Conservation (phyloP, 2,329 filamentous ascomycete genomes). For the Pseudocercospora fuligena region DNA sequence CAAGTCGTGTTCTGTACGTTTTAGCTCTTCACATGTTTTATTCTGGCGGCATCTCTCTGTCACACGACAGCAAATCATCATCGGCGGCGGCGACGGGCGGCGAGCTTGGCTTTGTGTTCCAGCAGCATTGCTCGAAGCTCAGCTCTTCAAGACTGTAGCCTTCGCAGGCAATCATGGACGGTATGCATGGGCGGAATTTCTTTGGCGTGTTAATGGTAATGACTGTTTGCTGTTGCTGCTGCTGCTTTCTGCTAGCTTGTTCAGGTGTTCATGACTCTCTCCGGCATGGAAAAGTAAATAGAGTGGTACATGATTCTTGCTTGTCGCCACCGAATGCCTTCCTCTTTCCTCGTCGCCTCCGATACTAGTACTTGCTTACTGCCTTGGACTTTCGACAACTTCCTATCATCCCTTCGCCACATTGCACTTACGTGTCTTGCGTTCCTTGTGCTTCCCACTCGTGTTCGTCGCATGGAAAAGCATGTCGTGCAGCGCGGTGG, state of each 20-base stretch:
- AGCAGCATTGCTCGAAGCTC: conserved; percentile 22
- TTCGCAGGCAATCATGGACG: conserved; percentile 32
- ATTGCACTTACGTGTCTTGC: background rate
- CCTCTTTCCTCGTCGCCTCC: background rate
- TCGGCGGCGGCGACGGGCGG: conserved; percentile 19
- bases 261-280: conserved; percentile 26
- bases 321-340: conserved; percentile 17
- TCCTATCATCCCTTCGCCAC: background rate
- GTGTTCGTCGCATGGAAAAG: background rate
- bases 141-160: conserved; percentile 32
- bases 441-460: background rate
- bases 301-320: conserved; percentile 25
- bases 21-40: conserved; percentile 28
- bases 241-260: conserved; percentile 10
- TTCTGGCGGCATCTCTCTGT: conserved; percentile 23
- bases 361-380: background rate
- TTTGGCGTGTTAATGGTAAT: conserved; percentile 34
- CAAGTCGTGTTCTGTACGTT: conserved; percentile 25
- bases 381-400: background rate
- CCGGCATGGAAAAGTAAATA: conserved; percentile 31
- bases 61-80: conserved; percentile 6
- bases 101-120: conserved; percentile 21
- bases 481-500: conserved; percentile 4
- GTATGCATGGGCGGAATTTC: conserved; percentile 17
- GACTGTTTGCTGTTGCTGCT: conserved; percentile 29